Evolutionary conservation across 495 filamentous ascomycete genomes (phyloP).

Genomic region (Penicillium crystallinum): DNA sequence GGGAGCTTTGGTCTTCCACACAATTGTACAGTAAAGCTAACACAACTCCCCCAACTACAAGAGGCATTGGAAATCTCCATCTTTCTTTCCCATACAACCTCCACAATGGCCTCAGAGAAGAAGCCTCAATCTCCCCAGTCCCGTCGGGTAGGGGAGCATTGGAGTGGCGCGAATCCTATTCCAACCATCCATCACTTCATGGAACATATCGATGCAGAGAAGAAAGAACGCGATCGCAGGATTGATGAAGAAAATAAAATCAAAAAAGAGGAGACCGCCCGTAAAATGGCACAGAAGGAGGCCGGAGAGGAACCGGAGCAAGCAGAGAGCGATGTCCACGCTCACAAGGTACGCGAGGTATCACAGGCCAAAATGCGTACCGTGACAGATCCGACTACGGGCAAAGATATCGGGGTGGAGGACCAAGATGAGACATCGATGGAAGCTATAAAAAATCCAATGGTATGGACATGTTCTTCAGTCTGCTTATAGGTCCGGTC

Average conservation of each 20-base stretch:
- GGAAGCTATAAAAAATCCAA: slow-evolving; percentile 64
- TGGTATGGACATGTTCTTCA: slow-evolving; percentile 35
- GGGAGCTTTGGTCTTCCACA: not conserved
- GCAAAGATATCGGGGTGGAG: slow-evolving; percentile 79
- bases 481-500: not conserved
- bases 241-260: slow-evolving; percentile 51
- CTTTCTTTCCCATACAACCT: not conserved
- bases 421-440: slow-evolving; percentile 68
- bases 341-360: slow-evolving; percentile 38
- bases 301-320: slow-evolving; percentile 35
- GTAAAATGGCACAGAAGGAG: slow-evolving; percentile 30
- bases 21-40: not conserved
- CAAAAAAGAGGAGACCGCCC: slow-evolving; percentile 26
- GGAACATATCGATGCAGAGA: slow-evolving; percentile 68
- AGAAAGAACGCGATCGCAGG: slow-evolving; percentile 64
- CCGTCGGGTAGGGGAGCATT: slow-evolving; percentile 38
- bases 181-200: slow-evolving; percentile 86
- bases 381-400: slow-evolving; percentile 84
- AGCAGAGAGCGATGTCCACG: slow-evolving; percentile 32
- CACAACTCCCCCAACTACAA: not conserved
- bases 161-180: slow-evolving; percentile 60
- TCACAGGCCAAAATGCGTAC: slow-evolving; percentile 53
- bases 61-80: not conserved
- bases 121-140: slow-evolving; percentile 17
- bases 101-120: slow-evolving; percentile 21